phyloP scores from a whole-genome alignment of 257 asterid species.

The Datura wrightii region DNA sequence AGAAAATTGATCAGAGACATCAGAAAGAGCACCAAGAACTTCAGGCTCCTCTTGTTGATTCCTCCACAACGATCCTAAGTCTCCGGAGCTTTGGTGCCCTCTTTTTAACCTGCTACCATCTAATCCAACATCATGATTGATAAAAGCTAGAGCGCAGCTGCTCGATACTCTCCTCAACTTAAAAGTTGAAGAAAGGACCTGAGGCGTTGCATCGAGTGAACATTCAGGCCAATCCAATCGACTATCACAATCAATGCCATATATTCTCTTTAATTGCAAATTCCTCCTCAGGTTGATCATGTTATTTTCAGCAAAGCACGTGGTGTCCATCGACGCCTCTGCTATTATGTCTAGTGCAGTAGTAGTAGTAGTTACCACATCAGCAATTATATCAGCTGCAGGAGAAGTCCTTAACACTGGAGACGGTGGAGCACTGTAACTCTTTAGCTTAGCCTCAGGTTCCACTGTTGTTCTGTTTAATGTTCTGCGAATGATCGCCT shows the following conservation, averaged over 20 bases:
- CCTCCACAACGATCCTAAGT: slow-evolving; percentile 54
- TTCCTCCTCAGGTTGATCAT: slow-evolving; percentile 59
- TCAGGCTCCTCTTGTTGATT: slow-evolving; percentile 55
- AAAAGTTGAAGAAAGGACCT: slow-evolving; percentile 52
- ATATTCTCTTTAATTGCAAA: slow-evolving; percentile 46
- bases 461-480: slow-evolving; percentile 53
- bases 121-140: slow-evolving; percentile 33
- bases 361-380: slow-evolving; percentile 54
- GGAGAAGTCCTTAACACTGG: slow-evolving; percentile 81
- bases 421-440: slow-evolving; percentile 86
- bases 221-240: slow-evolving; percentile 60
- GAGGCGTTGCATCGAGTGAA: slow-evolving; percentile 70
- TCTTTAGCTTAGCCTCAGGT: slow-evolving; percentile 60
- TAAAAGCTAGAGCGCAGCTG: slow-evolving; percentile 52
- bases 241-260: slow-evolving; percentile 35
- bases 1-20: slow-evolving; percentile 50
- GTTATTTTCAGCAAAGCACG: slow-evolving; percentile 30
- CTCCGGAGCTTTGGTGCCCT: slow-evolving; percentile 65
- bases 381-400: slow-evolving; percentile 65
- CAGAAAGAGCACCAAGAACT: slow-evolving; percentile 52
- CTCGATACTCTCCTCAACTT: slow-evolving; percentile 70
- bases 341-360: slow-evolving; percentile 70
- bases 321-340: slow-evolving; percentile 43
- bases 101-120: slow-evolving; percentile 53
- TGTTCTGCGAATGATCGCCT: slow-evolving; percentile 34